Evolutionary conservation across 192 early-diverging fungal genomes (phyloP), one percentile per base, ranked within the genome.

Genomic region (Podila clonocystis): DNA sequence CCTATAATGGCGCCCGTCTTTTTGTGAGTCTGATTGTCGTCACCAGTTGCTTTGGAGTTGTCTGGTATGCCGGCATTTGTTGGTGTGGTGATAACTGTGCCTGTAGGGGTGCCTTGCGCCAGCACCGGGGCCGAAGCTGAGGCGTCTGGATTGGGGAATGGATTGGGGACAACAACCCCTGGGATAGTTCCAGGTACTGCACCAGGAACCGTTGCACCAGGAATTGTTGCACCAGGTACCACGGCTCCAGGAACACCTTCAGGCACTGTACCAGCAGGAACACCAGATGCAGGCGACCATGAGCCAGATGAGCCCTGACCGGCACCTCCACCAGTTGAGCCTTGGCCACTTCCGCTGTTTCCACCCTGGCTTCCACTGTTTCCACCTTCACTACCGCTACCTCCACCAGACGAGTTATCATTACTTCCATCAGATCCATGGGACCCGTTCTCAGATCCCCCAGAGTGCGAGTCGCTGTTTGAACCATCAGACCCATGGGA

Each of bases 131-230:
- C 63, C 15, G 68, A 33, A 12, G 62, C 31, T 9, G 28, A 11
- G 20, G 69, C 65, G 12, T 78, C 75, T 17, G 75, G 65, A 45
- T 72, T 72, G 13, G 75, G 67, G 34, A 33, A 67, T 26, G 69
- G 69, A 26, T 57, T 41, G 20, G 75, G 59, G 13, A 41, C 34
- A 48, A 62, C n/a, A 48, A 48, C n/a, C 5, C 36, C 63, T 49
- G 63, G 38, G 26, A 38, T 1, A 17, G 15, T 17, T 31, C 59
- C n/a, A 48, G 57, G 38, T 3, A 57, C 58, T 17, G 58, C 5
- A 19, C 58, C 67, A 58, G 58, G 60, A 20, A 36, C 67, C 58
- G 55, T 55, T 58, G 66, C 33, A 38, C 66, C 66, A 58, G 58
- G 60, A 20, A 36, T 57, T 38, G 55, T 55, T 58, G 66, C 33